Percentiles rank a stretch among this genome's conserved stretches.
Evolutionary conservation across 1,139 yeast species (phyloP).

Genomic region (Yamadazyma oceani): DNA sequence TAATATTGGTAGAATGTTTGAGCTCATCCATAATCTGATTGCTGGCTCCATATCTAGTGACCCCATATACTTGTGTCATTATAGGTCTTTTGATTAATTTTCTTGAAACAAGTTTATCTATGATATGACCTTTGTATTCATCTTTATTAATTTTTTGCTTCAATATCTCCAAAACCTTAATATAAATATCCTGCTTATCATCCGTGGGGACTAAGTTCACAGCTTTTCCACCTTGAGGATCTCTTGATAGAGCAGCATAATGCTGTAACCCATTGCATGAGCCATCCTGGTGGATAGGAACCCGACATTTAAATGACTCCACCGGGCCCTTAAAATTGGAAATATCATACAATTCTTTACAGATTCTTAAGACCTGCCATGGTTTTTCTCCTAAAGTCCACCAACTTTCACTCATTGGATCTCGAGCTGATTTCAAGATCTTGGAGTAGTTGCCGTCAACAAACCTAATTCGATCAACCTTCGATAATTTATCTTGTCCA

Average conservation of each 20-base stretch:
- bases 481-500: conserved; percentile 30
- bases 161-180: conserved; percentile 32
- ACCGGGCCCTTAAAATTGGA: conserved; percentile 17
- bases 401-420: conserved; percentile 32
- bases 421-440: conserved; percentile 28
- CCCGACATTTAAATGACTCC: conserved; percentile 28
- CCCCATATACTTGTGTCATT: conserved; percentile 52
- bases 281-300: conserved; percentile 48
- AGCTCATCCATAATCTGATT: conserved; percentile 29
- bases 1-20: too few species aligned
- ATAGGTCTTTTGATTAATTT: conserved; percentile 45
- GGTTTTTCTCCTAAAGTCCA: conserved; percentile 44
- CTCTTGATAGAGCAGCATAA: conserved; percentile 43
- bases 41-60: conserved; percentile 39
- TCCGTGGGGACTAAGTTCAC: conserved; percentile 31
- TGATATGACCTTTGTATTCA: conserved; percentile 16
- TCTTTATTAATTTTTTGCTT: conserved; percentile 16
- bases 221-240: conserved; percentile 36
- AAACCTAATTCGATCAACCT: conserved; percentile 27
- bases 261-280: conserved; percentile 52
- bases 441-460: conserved; percentile 22
- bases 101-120: conserved; percentile 25
- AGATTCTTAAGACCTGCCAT: conserved; percentile 40
- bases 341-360: conserved; percentile 32
- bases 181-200: conserved; percentile 36